Base-by-base conservation (phyloP, 345 rosid species). In the Hypericum perforatum region DNA sequence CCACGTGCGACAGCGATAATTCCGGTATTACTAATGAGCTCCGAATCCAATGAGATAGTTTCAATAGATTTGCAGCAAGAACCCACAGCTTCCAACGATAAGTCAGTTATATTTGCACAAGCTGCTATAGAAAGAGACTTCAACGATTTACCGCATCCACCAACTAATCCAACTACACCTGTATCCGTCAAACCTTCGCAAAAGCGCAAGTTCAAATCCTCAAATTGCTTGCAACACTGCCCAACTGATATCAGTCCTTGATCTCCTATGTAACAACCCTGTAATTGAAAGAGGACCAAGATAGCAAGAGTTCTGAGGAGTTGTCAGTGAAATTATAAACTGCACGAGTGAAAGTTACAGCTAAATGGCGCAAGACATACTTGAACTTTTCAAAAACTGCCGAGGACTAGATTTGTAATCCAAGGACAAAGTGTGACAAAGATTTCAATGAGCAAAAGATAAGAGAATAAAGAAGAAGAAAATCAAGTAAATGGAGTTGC, bases 251-350 rank as follows among this genome's bases (percentile, higher is more conserved):
- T 73, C 59, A 85, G 74, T 61, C 95, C 98, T 72, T 62, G 67
- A 80, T 91, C 88, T 57, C 96, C 96, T 67, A 81, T 70, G 74
- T 75, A 87, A 73, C 92, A 91, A 75, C 96, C 98, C 71, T 39
- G 41, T 29, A 57, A 22, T 0, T 43, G 45, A 9, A 45, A 47
- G 12, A 32, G 1, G 14, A 14, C 32, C 32, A 22, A 22, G 32
- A 22, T 22, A 22, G 32, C 32, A 22, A 1, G 32, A 22, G 32
- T 22, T 22, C 32, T 22, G 32, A 22, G 32, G 1, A 1, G 32
- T 22, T 22, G 1, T 22, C 4, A 22, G 32, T n/a, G n/a, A n/a
- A 22, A 22, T 1, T 22, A 22, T 22, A 22, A 22, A 22, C 32
- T 22, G 32, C 32, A 22, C 32, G 4, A 22, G 32, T 22, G 32